Conservation (phyloP, 306 rosid genomes). For the Gastrolobium bilobum region DNA sequence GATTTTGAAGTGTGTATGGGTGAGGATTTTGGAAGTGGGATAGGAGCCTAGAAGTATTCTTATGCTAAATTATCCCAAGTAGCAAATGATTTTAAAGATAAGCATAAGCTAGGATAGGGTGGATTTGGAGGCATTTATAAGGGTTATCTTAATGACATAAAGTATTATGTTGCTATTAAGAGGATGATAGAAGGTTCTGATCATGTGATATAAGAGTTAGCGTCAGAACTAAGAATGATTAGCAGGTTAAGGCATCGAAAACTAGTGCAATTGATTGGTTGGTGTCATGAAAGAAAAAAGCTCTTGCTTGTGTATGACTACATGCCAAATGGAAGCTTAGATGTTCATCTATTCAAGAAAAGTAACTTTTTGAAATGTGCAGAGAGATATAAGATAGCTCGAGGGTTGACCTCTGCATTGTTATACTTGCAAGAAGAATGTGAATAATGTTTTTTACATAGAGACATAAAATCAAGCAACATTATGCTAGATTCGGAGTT, state of each 20-base stretch:
- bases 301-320: conserved; percentile 53
- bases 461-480: conserved; percentile 61
- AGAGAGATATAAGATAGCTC: conserved; percentile 48
- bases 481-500: conserved; percentile 61
- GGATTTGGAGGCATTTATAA: conserved; percentile 59
- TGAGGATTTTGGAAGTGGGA: conserved; percentile 46
- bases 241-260: conserved; percentile 55
- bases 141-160: conserved; percentile 45
- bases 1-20: conserved; percentile 39
- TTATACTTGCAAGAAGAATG: conserved; percentile 59
- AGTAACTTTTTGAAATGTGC: conserved; percentile 43
- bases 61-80: conserved; percentile 47
- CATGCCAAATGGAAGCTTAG: conserved; percentile 60
- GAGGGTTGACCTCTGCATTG: conserved; percentile 51
- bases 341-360: conserved; percentile 50
- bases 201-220: conserved; percentile 60
- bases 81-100: conserved; percentile 47
- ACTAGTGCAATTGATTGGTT: conserved; percentile 57
- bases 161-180: conserved; percentile 54
- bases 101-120: conserved; percentile 55
- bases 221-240: conserved; percentile 52
- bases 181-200: conserved; percentile 42
- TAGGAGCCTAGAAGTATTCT: conserved; percentile 51
- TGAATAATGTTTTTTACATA: conserved; percentile 55
- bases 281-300: conserved; percentile 53